Evolutionary conservation across 2,329 filamentous ascomycete genomes (phyloP).

Genomic region (Dactylellina drechsleri): DNA sequence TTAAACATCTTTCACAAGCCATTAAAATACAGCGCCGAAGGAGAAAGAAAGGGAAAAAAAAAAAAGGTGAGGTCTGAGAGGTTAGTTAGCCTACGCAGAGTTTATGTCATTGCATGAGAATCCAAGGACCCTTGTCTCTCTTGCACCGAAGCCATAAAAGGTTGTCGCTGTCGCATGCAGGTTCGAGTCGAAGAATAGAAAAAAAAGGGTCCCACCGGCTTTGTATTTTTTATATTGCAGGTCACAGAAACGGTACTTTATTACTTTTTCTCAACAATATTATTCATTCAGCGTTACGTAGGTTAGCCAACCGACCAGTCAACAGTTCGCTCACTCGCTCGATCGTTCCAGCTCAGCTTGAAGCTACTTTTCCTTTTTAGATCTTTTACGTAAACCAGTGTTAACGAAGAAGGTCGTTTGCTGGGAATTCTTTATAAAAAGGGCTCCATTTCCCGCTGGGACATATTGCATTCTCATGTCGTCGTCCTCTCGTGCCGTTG

Average conservation of each 20-base stretch:
- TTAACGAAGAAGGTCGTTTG: slow-evolving; percentile 1
- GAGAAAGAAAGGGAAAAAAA: background rate
- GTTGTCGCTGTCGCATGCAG: background rate
- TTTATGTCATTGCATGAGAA: slow-evolving; percentile 42
- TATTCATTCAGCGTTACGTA: background rate
- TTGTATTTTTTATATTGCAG: background rate
- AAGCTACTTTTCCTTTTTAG: background rate
- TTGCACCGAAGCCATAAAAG: slow-evolving; percentile 16
- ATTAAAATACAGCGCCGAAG: slow-evolving; percentile 9
- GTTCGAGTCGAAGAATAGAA: slow-evolving; percentile 13
- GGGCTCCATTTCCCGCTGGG: slow-evolving; percentile 21
- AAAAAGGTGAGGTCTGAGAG: slow-evolving; percentile 11
- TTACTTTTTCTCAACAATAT: slow-evolving; percentile 37
- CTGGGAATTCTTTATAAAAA: slow-evolving; percentile 22
- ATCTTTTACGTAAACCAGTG: slow-evolving; percentile 27
- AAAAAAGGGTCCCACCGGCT: slow-evolving; percentile 30
- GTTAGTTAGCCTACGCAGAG: slow-evolving; percentile 11
- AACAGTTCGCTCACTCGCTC: too few species aligned
- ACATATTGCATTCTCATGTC: slow-evolving; percentile 23
- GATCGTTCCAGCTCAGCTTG: background rate
- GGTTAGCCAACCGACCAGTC: background rate
- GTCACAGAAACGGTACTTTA: slow-evolving; percentile 1
- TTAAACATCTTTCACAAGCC: slow-evolving; percentile 34
- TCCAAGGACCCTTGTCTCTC: slow-evolving; percentile 6
- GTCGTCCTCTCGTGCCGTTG: slow-evolving; percentile 39